Percentiles rank a stretch among this genome's conserved stretches.
Evolutionary conservation across 306 rosid genomes (phyloP).

Genomic region (Vicia faba): DNA sequence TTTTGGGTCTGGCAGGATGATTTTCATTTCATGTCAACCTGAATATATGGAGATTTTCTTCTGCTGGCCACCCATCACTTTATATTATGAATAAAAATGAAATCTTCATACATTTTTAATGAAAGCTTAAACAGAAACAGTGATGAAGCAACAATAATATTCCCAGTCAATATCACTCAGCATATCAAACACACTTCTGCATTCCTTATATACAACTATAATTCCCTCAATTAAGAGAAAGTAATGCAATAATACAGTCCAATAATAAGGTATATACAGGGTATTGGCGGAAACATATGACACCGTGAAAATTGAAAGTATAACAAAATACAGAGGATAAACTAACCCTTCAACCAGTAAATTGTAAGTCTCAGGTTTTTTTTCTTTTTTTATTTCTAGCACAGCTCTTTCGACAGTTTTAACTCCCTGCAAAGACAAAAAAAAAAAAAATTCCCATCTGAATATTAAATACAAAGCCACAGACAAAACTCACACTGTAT

Average conservation of each 20-base stretch:
- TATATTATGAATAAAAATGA: constrained; percentile 2
- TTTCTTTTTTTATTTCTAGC: constrained; percentile 46
- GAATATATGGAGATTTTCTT: constrained; percentile 15
- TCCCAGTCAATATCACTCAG: not conserved
- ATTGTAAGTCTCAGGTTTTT: constrained; percentile 52
- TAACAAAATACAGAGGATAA: constrained; percentile 28
- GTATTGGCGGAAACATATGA: constrained; percentile 20
- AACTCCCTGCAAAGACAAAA: constrained; percentile 67
- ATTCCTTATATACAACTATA: not conserved
- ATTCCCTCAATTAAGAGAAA: constrained; percentile 7
- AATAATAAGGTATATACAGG: constrained; percentile 6
- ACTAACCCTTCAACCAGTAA: constrained; percentile 94
- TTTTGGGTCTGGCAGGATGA: constrained; percentile 10
- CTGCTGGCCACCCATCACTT: constrained; percentile 15
- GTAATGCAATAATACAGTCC: not conserved
- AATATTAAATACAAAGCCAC: constrained; percentile 6
- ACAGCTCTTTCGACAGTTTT: constrained; percentile 77
- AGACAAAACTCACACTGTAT: not conserved
- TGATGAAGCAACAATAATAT: not conserved
- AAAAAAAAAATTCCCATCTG: not conserved
- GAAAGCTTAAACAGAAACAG: constrained; percentile 12
- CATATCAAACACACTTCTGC: constrained; percentile 1
- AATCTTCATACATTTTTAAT: constrained; percentile 2
- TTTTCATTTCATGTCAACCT: constrained; percentile 4
- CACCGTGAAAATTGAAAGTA: constrained; percentile 16